Percentiles rank a stretch among this genome's conserved stretches.
phyloP scores from a whole-genome alignment of 2,329 filamentous ascomycete genomes.

The Tolypocladium nubicola region DNA sequence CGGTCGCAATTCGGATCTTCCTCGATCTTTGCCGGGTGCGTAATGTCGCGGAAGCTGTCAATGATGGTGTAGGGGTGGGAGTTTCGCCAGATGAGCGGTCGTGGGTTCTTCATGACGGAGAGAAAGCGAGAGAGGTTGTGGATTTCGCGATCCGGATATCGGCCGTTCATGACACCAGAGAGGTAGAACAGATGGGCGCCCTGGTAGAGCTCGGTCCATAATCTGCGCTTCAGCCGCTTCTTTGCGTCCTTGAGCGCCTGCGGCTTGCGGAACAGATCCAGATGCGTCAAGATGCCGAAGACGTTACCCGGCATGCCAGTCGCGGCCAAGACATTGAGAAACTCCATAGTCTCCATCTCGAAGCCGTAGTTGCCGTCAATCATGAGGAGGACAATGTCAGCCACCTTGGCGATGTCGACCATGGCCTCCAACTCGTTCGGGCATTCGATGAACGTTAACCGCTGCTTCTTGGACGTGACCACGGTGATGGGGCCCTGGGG shows the following conservation, averaged over 20 bases:
- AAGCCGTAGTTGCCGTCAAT: constrained; percentile 99
- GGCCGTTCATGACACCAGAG: constrained; percentile 89
- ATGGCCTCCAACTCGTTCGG: constrained; percentile 94
- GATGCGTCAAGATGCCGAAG: constrained; percentile 90
- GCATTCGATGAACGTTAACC: constrained; percentile 92
- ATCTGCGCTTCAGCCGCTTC: constrained; percentile 87
- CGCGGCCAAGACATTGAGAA: constrained; percentile 83
- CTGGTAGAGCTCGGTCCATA: constrained; percentile 96
- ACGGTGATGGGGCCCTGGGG: constrained; percentile 90
- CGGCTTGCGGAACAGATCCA: constrained; percentile 91
- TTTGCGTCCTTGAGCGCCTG: constrained; percentile 87
- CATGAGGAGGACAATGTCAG: constrained; percentile 94
- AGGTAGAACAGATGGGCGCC: constrained; percentile 96
- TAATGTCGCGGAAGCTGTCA: constrained; percentile 91
- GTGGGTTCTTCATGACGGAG: constrained; percentile 97
- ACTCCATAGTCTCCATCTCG: constrained; percentile 99
- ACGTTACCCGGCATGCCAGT: constrained; percentile 98
- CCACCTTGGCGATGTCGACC: constrained; percentile 95
- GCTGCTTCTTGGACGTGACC: constrained; percentile 90
- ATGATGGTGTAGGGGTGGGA: constrained; percentile 89
- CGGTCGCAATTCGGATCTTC: constrained; percentile 83
- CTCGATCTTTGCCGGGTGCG: constrained; percentile 84
- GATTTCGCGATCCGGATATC: constrained; percentile 92
- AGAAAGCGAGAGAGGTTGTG: constrained; percentile 93
- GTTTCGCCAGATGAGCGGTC: constrained; percentile 94